These are phyloP conservation scores for Cytospora schulzeri DNA, from an alignment of 2,329 filamentous ascomycete species.

Conservation along the genomic window DNA sequence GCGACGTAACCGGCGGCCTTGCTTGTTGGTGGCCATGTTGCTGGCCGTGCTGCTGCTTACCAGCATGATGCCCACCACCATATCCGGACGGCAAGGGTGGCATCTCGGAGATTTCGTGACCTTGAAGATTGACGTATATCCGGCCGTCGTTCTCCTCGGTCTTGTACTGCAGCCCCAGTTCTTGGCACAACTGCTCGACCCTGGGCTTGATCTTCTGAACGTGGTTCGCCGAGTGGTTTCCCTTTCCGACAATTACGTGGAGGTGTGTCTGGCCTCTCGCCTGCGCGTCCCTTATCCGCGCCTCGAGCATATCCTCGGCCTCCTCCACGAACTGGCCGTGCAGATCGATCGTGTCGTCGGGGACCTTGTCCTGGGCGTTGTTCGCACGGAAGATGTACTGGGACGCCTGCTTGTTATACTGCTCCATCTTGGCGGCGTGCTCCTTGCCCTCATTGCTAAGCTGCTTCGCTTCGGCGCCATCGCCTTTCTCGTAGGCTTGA, in stretches of 20 bases:
- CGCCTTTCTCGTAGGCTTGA: slow-evolving; percentile 79
- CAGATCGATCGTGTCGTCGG: slow-evolving; percentile 84
- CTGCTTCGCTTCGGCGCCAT: slow-evolving; percentile 80
- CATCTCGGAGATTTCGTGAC: slow-evolving; percentile 57
- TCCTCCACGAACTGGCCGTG: slow-evolving; percentile 95
- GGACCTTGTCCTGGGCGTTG: slow-evolving; percentile 75
- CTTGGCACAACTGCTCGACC: slow-evolving; percentile 82
- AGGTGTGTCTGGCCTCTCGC: slow-evolving; percentile 76
- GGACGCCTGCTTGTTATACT: slow-evolving; percentile 87
- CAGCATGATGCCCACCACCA: slow-evolving; percentile 42
- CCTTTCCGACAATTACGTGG: slow-evolving; percentile 95
- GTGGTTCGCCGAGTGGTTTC: slow-evolving; percentile 80
- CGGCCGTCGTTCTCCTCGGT: slow-evolving; percentile 89
- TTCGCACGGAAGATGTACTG: slow-evolving; percentile 96
- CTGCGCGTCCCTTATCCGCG: slow-evolving; percentile 79
- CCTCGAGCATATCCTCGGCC: slow-evolving; percentile 85
- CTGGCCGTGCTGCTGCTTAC: slow-evolving; percentile 47
- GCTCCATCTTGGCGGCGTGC: slow-evolving; percentile 81
- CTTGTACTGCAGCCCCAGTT: slow-evolving; percentile 78
- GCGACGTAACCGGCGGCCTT: slow-evolving; percentile 34
- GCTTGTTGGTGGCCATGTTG: slow-evolving; percentile 43
- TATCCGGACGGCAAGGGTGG: slow-evolving; percentile 48
- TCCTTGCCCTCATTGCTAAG: slow-evolving; percentile 83
- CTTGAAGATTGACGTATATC: slow-evolving; percentile 85
- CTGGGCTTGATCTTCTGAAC: slow-evolving; percentile 95